Base-by-base conservation (phyloP, 352 stramenopile species). In the Phytophthora sansomeana region DNA sequence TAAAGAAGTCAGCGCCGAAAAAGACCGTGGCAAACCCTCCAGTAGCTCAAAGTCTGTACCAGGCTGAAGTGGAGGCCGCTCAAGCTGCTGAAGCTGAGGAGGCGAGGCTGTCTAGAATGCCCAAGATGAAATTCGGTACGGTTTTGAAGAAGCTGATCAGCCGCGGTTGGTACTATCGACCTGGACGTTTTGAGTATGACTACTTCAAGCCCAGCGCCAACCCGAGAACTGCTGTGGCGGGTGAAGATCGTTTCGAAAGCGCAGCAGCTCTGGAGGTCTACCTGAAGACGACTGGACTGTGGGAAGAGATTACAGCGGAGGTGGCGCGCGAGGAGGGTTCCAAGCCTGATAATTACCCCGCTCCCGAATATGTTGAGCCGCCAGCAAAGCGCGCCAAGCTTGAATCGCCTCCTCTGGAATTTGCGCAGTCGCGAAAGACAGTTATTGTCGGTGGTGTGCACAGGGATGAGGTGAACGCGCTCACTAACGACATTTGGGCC, bases 211-310 rank as follows among this genome's bases (percentile, higher is more conserved):
- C 85, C 4, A 75, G 73, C 32, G 54, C 67, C 36, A 89, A 79
- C 47, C 61, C 68, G 4, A 91, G 84, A 63, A 76, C 65, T 9
- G 78, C 75, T 1, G 63, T 65, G 38, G 65, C 84, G 17, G 83
- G 83, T 35, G 85, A 91, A 56, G 85, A 93, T 70, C 90, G 87
- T 56, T 93, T 93, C 56, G 83, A 93, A 70, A 92, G 83, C 64
- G 41, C 71, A 10, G 69, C 77, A 5, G 83, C 85, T 44, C 72
- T 93, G 13, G 83, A 93, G 59, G 75, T 78, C 19, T 83, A 93
- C 56, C 65, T 93, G 30, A 89, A 89, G 62, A 81, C 72, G 29
- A 75, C 80, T 5, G 83, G 81, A 0, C 17, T 93, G 24, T 93
- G 85, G 85, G 58, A 84, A 46, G 69, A 90, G 24, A 77, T 93